phyloP scores from a whole-genome alignment of 2,329 filamentous ascomycete genomes.

The Trichophyton schoenleinii region DNA sequence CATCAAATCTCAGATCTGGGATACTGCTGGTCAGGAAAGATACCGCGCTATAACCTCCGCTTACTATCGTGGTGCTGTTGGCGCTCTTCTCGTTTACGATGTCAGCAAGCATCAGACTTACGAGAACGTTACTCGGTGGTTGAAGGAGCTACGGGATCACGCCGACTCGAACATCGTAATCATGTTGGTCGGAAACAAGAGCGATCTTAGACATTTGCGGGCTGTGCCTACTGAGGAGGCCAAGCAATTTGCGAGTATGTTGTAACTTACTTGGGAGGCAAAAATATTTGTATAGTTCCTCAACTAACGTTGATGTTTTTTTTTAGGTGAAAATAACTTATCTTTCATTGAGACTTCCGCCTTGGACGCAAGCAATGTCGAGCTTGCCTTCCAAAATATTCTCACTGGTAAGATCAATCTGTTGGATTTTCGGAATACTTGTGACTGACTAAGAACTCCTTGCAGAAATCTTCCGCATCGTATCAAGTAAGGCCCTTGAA shows the following conservation, averaged over 20 bases:
- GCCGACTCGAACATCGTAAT: conserved; percentile 99
- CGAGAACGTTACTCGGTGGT: conserved; percentile 96
- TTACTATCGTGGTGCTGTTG: conserved; percentile 96
- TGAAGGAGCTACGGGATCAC: conserved; percentile 96
- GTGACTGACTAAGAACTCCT: conserved; percentile 5
- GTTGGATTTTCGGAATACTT: conserved; percentile 10
- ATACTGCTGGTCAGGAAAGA: conserved; percentile 96
- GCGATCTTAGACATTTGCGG: conserved; percentile 95
- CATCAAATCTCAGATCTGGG: conserved; percentile 99
- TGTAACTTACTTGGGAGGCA: not conserved
- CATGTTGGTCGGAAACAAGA: conserved; percentile 99
- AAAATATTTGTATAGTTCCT: conserved; percentile 5
- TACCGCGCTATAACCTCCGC: conserved; percentile 98
- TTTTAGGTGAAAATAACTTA: conserved; percentile 82
- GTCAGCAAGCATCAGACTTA: conserved; percentile 99
- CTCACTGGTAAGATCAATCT: conserved; percentile 64
- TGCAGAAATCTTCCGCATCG: conserved; percentile 96
- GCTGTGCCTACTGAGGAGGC: conserved; percentile 96
- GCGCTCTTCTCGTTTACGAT: conserved; percentile 95
- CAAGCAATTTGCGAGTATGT: conserved; percentile 88
- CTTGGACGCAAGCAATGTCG: conserved; percentile 96
- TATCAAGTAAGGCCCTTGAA: conserved; percentile 93
- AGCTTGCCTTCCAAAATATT: conserved; percentile 98
- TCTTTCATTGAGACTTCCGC: conserved; percentile 99
- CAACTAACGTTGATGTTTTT: conserved; percentile 17